Evolutionary conservation across 164 flowering plant species (phyloP), one percentile per base, ranked within the genome.

Genomic region (Pachysandra terminalis): DNA sequence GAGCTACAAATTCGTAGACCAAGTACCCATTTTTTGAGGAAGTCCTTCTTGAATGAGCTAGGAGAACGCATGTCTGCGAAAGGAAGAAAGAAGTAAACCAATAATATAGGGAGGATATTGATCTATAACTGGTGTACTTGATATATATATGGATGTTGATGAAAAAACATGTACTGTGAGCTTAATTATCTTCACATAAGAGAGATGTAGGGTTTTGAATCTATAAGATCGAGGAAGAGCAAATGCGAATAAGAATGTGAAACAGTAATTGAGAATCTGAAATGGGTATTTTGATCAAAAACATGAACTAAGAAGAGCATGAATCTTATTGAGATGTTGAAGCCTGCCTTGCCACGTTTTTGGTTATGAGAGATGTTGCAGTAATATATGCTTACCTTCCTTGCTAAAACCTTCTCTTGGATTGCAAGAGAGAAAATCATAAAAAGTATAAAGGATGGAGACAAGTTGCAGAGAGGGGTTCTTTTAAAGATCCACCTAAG

Each of bases 11-110:
- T 64, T 68, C 85, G 74, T 53, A 91, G 82, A 61, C 91, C 86
- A 66, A 61, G 59, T 70, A 76, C 65, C 86, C 91, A 86, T 78
- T 78, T 87, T 75, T 78, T 80, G 27, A 89, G 78, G 64, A 89
- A 82, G 41, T 78, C 86, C 66, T 68, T 71, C 82, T 79, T 87
- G 64, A 89, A 63, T 16, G 79, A 60, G 59, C 66, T 66, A 21
- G 80, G 68, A 67, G 28, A 17, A 16, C 67, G 74, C 90, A 85
- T 86, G 28, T 63, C 61, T 57, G 75, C 79, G 67, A 35, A 26
- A 17, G 15, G n/a, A 52, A 59, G 22, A 3, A 51, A 35, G 56
- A 14, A 62, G 21, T 23, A 45, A 45, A 45, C 6, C 51, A 45
- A 45, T 45, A 45, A 45, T 45, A 13, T 12, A 12, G 4, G 6